These are phyloP conservation scores for Tylopilus rubrobrunneus DNA, from an alignment of 768 basidiomycete genomes.

Conservation along the genomic window DNA sequence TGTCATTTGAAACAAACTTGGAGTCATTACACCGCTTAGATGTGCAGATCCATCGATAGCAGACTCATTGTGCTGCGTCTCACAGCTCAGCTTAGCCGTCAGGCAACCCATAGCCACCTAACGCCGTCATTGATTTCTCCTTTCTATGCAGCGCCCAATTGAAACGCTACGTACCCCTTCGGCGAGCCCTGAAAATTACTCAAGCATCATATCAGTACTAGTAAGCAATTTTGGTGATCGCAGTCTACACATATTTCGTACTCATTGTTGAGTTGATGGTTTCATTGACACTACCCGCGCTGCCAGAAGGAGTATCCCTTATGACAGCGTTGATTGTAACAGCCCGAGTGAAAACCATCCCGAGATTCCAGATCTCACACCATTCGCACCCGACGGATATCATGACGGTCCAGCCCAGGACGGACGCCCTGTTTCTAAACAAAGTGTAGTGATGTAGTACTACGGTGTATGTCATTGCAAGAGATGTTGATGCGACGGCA, in stretches of 20 bases:
- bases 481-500: not conserved
- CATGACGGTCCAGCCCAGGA: not conserved
- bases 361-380: not conserved
- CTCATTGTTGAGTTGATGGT: not conserved
- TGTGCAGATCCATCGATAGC: constrained; percentile 14
- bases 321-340: not conserved
- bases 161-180: not conserved
- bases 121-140: not conserved
- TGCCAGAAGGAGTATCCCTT: not conserved
- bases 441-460: not conserved
- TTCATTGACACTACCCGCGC: not conserved
- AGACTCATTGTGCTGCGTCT: not conserved
- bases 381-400: constrained; percentile 1
- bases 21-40: constrained; percentile 10
- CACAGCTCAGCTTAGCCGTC: not conserved
- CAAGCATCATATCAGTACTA: not conserved
- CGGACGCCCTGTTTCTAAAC: not conserved
- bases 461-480: constrained; percentile 9
- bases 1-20: not conserved
- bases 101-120: not conserved
- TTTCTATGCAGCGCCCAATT: not conserved
- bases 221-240: not conserved
- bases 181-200: not conserved
- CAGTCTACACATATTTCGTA: not conserved
- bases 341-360: not conserved